A percentile compares a stretch with the other conserved stretches of the same genome.
These are phyloP conservation scores for Fusarium humuli DNA, from an alignment of 2,329 filamentous ascomycete species.

Conservation along the genomic window DNA sequence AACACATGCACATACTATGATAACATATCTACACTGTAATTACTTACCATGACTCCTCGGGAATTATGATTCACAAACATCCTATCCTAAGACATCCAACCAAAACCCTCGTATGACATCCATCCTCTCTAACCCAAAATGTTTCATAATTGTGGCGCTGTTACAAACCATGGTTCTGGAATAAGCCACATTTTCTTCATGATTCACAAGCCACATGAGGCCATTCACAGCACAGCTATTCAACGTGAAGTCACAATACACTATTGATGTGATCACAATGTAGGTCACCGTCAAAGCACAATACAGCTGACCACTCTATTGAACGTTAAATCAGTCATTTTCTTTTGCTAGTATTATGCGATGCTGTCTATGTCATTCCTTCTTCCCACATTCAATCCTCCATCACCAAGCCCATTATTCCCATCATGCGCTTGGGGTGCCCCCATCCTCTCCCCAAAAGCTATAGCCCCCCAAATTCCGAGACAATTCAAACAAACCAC, in stretches of 20 bases:
- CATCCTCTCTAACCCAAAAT: not conserved
- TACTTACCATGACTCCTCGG: not conserved
- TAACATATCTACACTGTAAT: too few species aligned
- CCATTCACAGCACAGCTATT: not conserved
- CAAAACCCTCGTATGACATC: conserved; percentile 21
- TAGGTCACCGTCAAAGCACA: too few species aligned
- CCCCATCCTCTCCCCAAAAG: not conserved
- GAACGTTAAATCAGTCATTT: conserved; percentile 9
- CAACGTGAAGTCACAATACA: not conserved
- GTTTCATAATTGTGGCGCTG: conserved; percentile 29
- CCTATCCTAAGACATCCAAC: conserved; percentile 18
- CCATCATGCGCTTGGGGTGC: conserved; percentile 12
- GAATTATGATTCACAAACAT: not conserved
- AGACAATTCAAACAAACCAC: conserved; percentile 38
- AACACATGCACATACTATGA: too few species aligned
- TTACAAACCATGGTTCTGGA: conserved; percentile 12
- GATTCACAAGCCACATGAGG: conserved; percentile 20
- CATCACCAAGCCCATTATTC: conserved; percentile 15
- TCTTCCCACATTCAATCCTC: conserved; percentile 5
- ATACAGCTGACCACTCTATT: too few species aligned
- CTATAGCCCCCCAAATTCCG: conserved; percentile 28
- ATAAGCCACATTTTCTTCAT: conserved; percentile 1
- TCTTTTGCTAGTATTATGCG: conserved; percentile 22
- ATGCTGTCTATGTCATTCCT: conserved; percentile 20
- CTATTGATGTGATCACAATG: not conserved